Percentiles rank a stretch among this genome's conserved stretches.
Conservation (phyloP, 148 eudicot genomes). For the Nyssa sinensis region DNA sequence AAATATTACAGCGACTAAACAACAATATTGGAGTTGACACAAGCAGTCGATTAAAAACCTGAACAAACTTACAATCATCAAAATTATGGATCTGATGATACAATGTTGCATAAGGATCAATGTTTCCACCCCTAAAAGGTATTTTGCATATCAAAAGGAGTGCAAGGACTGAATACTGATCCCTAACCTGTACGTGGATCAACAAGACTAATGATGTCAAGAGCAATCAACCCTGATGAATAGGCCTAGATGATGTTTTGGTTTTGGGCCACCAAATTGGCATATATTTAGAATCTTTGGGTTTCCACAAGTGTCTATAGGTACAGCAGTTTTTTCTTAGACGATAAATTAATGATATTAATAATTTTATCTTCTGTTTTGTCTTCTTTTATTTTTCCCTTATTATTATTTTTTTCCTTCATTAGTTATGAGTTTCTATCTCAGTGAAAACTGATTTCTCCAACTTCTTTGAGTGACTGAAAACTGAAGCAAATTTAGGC, state of each 20-base stretch:
- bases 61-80: background rate
- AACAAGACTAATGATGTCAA: background rate
- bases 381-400: too few species aligned
- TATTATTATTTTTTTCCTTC: too few species aligned
- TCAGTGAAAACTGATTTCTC: too few species aligned
- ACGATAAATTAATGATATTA: background rate
- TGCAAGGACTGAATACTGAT: background rate
- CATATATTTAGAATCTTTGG: background rate
- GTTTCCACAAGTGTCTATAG: background rate
- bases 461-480: too few species aligned
- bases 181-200: background rate
- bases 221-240: background rate
- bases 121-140: background rate
- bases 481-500: background rate
- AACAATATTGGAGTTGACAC: background rate
- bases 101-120: background rate
- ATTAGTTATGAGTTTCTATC: too few species aligned
- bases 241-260: background rate
- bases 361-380: too few species aligned
- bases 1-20: background rate
- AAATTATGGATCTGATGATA: background rate
- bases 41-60: background rate
- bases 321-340: background rate
- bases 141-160: background rate
- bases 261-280: background rate